Conservation (phyloP, 305 asterid species). For the Ilex paraguariensis region DNA sequence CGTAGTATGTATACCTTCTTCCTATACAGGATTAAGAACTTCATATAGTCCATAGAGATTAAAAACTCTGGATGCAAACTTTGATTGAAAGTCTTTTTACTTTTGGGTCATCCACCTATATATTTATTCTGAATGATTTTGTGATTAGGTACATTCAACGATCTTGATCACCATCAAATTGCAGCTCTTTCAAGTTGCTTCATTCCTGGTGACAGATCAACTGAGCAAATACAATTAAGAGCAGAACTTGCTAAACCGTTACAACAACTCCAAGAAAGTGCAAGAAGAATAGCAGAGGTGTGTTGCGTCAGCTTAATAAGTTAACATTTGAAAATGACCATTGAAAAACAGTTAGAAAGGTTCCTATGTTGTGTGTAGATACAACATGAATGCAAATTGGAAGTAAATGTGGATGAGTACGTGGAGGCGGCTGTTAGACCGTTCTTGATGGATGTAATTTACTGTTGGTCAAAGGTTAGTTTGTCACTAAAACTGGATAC, state of each 20-base stretch:
- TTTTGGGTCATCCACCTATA: background rate
- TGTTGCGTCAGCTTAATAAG: constrained; percentile 8
- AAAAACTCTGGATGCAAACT: too few relatives aligned
- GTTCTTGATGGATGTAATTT: constrained; percentile 92
- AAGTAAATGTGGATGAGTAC: constrained; percentile 88
- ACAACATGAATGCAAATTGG: constrained; percentile 95
- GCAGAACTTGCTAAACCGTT: constrained; percentile 91
- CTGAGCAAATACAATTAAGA: constrained; percentile 80
- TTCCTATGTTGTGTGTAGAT: constrained; percentile 39
- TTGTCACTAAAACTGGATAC: background rate
- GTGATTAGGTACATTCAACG: constrained; percentile 85
- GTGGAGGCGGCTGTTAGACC: constrained; percentile 95
- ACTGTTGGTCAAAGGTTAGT: constrained; percentile 97
- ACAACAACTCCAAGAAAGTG: constrained; percentile 97
- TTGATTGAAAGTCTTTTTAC: too few relatives aligned
- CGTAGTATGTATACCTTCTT: too few relatives aligned
- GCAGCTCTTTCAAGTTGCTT: constrained; percentile 97
- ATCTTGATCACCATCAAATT: constrained; percentile 92
- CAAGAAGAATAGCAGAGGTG: constrained; percentile 94
- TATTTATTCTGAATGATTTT: constrained; percentile 1
- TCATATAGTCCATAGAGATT: too few relatives aligned
- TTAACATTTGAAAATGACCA: background rate
- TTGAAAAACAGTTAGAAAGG: constrained; percentile 13
- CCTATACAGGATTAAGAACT: too few relatives aligned
- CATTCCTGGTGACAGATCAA: constrained; percentile 81